Evolutionary conservation across 2,329 filamentous ascomycete species (phyloP), one percentile per base, ranked within the genome.

Genomic region (Xylaria sp.): DNA sequence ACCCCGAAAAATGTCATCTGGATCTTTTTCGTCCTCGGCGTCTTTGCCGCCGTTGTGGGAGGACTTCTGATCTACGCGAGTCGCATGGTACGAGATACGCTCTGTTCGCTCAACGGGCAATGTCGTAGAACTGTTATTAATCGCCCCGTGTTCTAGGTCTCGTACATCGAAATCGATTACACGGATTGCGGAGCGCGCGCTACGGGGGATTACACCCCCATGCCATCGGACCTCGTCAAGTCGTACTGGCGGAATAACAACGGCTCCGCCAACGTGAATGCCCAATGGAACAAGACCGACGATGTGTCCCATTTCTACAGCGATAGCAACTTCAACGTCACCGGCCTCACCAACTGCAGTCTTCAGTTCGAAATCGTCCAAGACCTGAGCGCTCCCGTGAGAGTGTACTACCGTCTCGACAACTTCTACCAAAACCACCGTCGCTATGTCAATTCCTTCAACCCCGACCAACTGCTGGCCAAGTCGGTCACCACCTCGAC

Each of bases 351-450:
- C n/a, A 73, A 55, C 82, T 99, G 96, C 86, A 87, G 87, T 39
- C 81, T 99, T 65, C 86, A 89, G 70, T 97, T 98, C 82, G 84
- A 88, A 43, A 90, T 98, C 9, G 93, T 94, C 1, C 91, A 95
- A 75, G 84, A 90, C 67, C 91, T 99, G 81, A 86, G 87, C 2
- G 89, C 94, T 0, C 94, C 95, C 0, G 92, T 99, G 12, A 88
- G 95, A 70, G 90, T 98, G 81, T 99, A 98, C 84, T 99, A 99
- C 82, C 92, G 92, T 74, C 90, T 99, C 71, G 95, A 94, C 67
- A 97, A 98, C 83, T 99, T 99, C 83, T 98, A 98, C 84, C 96
- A 99, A 82, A 99, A 99, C 79, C 96, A 99, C 79, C 92, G 96
- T 73, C 91, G 95, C 80, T 99, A 99, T 75, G 96, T 98, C 69